Base-by-base conservation (phyloP, 176 grass and related monocot genomes). In the Phragmites australis region DNA sequence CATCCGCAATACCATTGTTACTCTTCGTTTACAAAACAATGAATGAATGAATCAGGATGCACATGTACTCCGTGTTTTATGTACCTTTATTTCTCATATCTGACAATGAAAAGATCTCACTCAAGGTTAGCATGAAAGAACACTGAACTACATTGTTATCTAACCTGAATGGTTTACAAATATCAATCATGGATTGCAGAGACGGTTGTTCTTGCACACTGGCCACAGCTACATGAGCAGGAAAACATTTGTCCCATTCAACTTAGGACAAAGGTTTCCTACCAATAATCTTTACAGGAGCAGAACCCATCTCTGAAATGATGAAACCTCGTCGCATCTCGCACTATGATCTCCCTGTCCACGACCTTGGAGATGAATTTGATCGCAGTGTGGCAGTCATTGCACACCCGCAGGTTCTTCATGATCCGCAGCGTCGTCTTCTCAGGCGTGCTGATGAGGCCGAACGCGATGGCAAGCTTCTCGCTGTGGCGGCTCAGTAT, bases 211-310 rank as follows among this genome's bases (percentile, higher is more conserved):
- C 6, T 58, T 83, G 4, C 4, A 39, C 4, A 47, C 16, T 16
- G 41, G 51, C 65, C 14, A 61, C 16, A 70, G 13, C 53, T 50
- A 34, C 23, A 71, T 42, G 83, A 71, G 80, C 25, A 37, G 58
- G 48, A 9, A 46, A 31, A 65, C n/a, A 43, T 68, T 68, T 26
- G 7, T 9, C 0, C 2, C 31, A 48, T 74, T 41, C 32, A 70
- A 44, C 59, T 70, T 42, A 26, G 9, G 31, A 49, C 9, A 51
- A 21, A 8, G 18, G 18, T 66, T 42, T 74, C n/a, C 82, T 94
- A 94, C 92, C 92, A 94, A 66, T 86, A 94, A 71, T 94, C 92
- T 74, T 74, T 94, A 82, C 92, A 94, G 0, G 92, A 91, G 58
- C 92, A 94, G 9, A 84, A 56, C 4, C 92, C 88, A 87, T 91